Evolutionary conservation across 352 stramenopile species (phyloP), one percentile per base, ranked within the genome.

Genomic region (Elongisporangium prolatum): DNA sequence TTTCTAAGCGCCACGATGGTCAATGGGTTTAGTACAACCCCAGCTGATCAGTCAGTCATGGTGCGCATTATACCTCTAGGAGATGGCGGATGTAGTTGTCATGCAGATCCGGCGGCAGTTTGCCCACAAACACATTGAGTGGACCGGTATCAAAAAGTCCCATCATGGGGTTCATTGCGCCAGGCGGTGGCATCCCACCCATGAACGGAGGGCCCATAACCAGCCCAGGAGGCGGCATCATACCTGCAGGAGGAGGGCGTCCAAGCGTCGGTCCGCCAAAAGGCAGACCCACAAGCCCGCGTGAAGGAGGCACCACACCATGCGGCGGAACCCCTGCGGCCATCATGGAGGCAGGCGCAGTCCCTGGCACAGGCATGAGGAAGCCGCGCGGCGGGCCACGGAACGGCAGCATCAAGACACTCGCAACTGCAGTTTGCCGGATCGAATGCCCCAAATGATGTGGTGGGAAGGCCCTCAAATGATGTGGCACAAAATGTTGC

Each of bases 71-170:
- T 44, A 80, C 71, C 70, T 80, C 75, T 10, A 85, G 72, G n/a
- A 85, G 56, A 54, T 77, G 67, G 25, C 75, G 75, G 50, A 85
- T 69, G 68, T 80, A 74, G 37, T 65, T 74, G 58, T 85, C 75
- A 56, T 80, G 72, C 13, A 85, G 58, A 67, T 82, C 72, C 13
- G 65, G 63, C 11, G 75, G 75, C n/a, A 85, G 48, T 52, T 85
- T 77, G 48, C 75, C 75, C 18, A 85, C 70, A 65, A 85, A 85
- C 48, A 82, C 64, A 34, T 65, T 76, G 24, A 81, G 52, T 21
- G 70, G 63, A 13, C 60, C 72, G 3, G 65, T 65, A 16, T 77
- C 71, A 2, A 24, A 21, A 11, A 66, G 22, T 59, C 54, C 54
- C 4, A 37, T 10, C 50, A 54, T 54, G 21, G 37, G 17, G 8